Percentiles rank a stretch among this genome's conserved stretches.
phyloP scores from a whole-genome alignment of 352 stramenopile species.

The Pythium folliculosum region DNA sequence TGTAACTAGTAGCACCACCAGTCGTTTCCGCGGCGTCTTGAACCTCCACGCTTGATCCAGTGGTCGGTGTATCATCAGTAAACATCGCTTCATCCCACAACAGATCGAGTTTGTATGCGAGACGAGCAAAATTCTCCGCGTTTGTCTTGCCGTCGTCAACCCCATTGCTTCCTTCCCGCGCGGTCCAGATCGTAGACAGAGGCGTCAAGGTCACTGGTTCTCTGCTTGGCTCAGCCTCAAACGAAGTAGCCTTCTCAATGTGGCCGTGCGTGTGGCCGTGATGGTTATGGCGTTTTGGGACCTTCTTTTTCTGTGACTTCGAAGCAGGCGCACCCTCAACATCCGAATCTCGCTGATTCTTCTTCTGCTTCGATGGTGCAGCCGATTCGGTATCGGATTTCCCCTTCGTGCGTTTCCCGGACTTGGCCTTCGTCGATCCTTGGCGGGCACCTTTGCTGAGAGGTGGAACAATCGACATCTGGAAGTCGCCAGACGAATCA shows the following conservation, averaged over 20 bases:
- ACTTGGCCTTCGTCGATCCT: constrained; percentile 1
- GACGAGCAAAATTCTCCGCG: background rate
- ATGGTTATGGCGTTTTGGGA: background rate
- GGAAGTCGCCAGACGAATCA: constrained; percentile 4
- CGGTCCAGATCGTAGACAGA: constrained; percentile 30
- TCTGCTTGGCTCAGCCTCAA: background rate
- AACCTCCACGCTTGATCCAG: background rate
- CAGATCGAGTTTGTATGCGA: constrained; percentile 68
- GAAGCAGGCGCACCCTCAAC: background rate
- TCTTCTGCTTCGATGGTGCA: constrained; percentile 10
- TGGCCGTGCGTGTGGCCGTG: background rate
- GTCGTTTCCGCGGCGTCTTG: background rate
- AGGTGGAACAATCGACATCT: constrained; percentile 5
- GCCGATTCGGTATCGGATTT: background rate
- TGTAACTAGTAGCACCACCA: constrained; percentile 8
- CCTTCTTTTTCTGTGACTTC: constrained; percentile 19
- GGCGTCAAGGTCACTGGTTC: constrained; percentile 17
- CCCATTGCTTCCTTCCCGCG: background rate
- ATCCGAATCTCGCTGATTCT: constrained; percentile 4
- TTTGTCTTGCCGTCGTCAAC: background rate
- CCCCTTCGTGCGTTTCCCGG: background rate
- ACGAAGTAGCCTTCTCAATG: background rate
- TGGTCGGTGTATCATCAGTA: constrained; percentile 29
- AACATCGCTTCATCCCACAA: constrained; percentile 74
- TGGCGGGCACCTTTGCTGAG: background rate